Percentiles rank a stretch among this genome's conserved stretches.
Conservation (phyloP, 2,329 filamentous ascomycete genomes). For the Incumbomyces lentus region DNA sequence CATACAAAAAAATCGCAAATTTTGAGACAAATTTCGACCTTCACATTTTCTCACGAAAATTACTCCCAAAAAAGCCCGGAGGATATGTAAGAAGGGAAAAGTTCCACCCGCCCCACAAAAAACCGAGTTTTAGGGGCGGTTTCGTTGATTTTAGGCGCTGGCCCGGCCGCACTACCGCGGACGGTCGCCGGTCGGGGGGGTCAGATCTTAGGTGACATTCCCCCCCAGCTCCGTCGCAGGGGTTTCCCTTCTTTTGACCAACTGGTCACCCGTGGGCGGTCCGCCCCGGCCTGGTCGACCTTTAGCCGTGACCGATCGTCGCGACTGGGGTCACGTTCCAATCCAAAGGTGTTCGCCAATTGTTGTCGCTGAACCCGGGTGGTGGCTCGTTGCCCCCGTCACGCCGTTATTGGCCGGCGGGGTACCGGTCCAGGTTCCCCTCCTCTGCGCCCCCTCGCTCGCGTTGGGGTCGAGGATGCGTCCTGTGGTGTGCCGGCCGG, state of each 20-base stretch:
- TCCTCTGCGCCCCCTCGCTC: background rate
- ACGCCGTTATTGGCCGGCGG: background rate
- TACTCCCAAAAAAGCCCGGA: conserved; percentile 4
- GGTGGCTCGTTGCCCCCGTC: background rate
- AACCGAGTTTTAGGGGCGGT: no score
- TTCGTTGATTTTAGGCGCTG: no score
- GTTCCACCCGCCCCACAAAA: no score
- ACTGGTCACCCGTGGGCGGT: no score
- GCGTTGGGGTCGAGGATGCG: background rate
- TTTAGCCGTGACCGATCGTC: background rate
- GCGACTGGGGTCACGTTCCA: background rate
- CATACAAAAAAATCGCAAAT: no score
- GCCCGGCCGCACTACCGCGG: background rate
- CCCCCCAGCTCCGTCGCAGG: background rate
- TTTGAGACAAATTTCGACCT: conserved; percentile 10
- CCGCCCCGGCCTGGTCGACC: no score
- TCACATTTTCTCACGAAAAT: conserved; percentile 5
- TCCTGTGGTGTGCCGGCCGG: background rate
- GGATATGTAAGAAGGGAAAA: background rate
- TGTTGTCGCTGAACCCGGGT: background rate
- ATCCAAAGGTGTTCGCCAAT: background rate
- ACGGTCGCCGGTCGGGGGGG: background rate
- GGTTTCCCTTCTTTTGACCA: background rate
- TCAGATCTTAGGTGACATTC: background rate
- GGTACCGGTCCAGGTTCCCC: background rate